Evolutionary conservation across 2,329 filamentous ascomycete species (phyloP).

Genomic region (Colletotrichum sp.): DNA sequence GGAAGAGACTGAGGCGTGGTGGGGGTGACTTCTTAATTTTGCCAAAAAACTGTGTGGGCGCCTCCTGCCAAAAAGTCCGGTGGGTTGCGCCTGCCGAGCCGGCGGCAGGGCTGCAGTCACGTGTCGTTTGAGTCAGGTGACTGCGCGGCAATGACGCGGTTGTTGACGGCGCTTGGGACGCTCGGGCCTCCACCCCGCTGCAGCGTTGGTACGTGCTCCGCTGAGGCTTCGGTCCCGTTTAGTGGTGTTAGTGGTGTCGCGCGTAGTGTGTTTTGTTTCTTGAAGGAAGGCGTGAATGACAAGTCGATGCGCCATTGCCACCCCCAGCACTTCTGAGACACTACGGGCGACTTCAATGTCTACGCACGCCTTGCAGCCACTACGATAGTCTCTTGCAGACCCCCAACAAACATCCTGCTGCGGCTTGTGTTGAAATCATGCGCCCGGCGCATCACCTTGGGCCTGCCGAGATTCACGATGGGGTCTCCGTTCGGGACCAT

Average conservation of each 20-base stretch:
- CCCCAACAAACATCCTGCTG: slow-evolving; percentile 30
- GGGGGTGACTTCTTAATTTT: slow-evolving; percentile 15
- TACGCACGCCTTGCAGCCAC: background rate
- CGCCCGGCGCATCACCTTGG: slow-evolving; percentile 50
- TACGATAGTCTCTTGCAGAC: background rate
- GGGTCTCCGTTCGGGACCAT: slow-evolving; percentile 32
- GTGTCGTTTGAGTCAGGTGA: slow-evolving; percentile 36
- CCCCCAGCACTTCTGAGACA: background rate
- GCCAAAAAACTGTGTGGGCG: slow-evolving; percentile 26
- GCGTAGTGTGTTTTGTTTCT: background rate
- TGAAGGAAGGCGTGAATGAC: background rate
- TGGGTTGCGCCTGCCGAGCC: slow-evolving; percentile 13
- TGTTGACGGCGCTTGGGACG: background rate
- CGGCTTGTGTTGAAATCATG: slow-evolving; percentile 39
- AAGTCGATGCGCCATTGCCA: background rate
- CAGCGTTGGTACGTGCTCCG: background rate
- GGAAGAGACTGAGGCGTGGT: slow-evolving; percentile 5
- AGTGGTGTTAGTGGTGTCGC: background rate
- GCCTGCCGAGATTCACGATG: slow-evolving; percentile 34
- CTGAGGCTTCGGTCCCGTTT: background rate
- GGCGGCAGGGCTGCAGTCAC: slow-evolving; percentile 39
- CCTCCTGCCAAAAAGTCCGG: slow-evolving; percentile 20
- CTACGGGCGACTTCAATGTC: background rate
- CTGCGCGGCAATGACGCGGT: slow-evolving; percentile 34
- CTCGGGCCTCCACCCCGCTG: background rate